These are phyloP conservation scores for Bruguiera parviflora DNA, from an alignment of 345 rosid species.

Conservation along the genomic window DNA sequence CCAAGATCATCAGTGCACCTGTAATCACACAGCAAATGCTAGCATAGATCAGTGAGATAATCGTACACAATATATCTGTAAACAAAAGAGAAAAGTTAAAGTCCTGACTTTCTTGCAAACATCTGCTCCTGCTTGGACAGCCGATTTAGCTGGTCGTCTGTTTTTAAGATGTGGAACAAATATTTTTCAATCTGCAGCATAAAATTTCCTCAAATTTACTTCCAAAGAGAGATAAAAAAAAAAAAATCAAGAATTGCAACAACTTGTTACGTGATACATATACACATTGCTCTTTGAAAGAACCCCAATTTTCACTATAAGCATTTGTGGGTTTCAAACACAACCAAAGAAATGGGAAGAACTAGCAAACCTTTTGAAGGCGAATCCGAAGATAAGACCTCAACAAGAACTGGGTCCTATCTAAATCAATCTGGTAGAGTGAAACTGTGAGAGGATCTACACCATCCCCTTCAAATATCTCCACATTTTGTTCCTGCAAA, in stretches of 20 bases:
- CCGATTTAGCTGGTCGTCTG: slow-evolving; percentile 42
- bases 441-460: slow-evolving; percentile 67
- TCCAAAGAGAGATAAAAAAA: neutral
- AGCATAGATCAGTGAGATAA: neutral
- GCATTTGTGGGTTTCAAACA: too few species aligned
- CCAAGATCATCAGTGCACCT: slow-evolving; percentile 44
- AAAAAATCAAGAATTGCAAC: neutral
- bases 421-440: slow-evolving; percentile 85
- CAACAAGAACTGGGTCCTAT: slow-evolving; percentile 71
- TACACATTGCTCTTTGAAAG: too few species aligned
- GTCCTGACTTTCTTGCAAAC: slow-evolving; percentile 57
- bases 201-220: neutral
- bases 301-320: too few species aligned
- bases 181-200: slow-evolving; percentile 68
- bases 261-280: slow-evolving; percentile 21
- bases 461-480: slow-evolving; percentile 35
- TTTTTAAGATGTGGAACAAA: slow-evolving; percentile 57
- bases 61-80: neutral
- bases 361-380: slow-evolving; percentile 65
- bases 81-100: slow-evolving; percentile 7
- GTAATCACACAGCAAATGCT: neutral
- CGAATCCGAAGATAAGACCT: slow-evolving; percentile 88
- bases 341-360: too few species aligned
- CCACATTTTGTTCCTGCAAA: slow-evolving; percentile 59
- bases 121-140: slow-evolving; percentile 60